Conservation (phyloP, 208 protist species). For the Trypanosoma melophagium region DNA sequence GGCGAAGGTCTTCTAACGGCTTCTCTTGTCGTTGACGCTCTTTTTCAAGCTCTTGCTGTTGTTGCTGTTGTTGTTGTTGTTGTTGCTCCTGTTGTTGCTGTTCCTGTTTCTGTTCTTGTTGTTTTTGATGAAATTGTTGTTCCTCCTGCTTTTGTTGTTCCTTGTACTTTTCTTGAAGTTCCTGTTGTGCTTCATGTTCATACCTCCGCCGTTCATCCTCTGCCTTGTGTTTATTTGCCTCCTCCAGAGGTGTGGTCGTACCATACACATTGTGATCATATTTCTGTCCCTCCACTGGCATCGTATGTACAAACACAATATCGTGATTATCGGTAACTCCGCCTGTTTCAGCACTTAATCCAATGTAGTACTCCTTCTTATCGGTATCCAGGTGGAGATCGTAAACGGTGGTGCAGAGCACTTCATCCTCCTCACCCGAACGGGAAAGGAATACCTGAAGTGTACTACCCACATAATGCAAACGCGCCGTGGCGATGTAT, state of each 20-base stretch:
- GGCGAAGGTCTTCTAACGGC: constrained; percentile 3
- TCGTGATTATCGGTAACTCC: constrained; percentile 66
- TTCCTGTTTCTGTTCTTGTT: constrained; percentile 23
- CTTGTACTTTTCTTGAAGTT: not conserved
- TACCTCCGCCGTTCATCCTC: not conserved
- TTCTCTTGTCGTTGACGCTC: not conserved
- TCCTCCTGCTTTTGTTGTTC: not conserved
- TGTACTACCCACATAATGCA: constrained; percentile 43
- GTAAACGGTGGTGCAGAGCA: constrained; percentile 41
- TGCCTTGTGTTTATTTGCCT: constrained; percentile 3
- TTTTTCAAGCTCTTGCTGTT: not conserved
- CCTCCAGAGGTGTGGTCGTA: not conserved
- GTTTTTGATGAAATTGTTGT: constrained; percentile 2
- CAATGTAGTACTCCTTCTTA: constrained; percentile 48
- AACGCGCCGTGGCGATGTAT: constrained; percentile 45
- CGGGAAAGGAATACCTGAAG: constrained; percentile 53
- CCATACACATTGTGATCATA: constrained; percentile 71
- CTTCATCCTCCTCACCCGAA: constrained; percentile 43
- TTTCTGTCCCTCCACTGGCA: constrained; percentile 35
- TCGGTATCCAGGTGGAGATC: constrained; percentile 40
- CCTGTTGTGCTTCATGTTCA: not conserved
- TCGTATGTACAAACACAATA: constrained; percentile 71
- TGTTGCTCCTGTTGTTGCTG: constrained; percentile 17
- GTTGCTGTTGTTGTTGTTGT: constrained; percentile 9
- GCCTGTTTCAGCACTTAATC: constrained; percentile 70